phyloP scores from a whole-genome alignment of 2,329 filamentous ascomycete genomes.

The Laburnicola sp. region DNA sequence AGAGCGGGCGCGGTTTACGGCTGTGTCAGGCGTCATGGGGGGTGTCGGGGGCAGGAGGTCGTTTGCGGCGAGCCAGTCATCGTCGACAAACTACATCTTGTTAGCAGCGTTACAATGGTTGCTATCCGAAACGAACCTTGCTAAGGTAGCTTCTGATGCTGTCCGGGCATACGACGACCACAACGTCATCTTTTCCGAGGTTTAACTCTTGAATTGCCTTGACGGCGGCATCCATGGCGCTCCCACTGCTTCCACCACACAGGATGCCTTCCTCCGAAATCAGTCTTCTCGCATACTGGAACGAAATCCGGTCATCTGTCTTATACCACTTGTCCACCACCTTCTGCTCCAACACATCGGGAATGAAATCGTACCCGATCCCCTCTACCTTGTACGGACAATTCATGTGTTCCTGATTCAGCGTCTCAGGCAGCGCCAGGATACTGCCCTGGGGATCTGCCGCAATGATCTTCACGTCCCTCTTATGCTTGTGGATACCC shows the following conservation, averaged over 20 bases:
- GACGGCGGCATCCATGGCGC: conserved; percentile 81
- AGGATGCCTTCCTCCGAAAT: conserved; percentile 94
- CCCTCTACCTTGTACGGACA: conserved; percentile 96
- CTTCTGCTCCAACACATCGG: conserved; percentile 82
- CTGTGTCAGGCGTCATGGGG: conserved; percentile 36
- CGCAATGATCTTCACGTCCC: conserved; percentile 82
- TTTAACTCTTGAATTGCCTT: conserved; percentile 74
- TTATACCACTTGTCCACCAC: conserved; percentile 96
- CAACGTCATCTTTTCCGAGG: conserved; percentile 80
- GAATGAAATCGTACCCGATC: conserved; percentile 98
- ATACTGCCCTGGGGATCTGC: conserved; percentile 93
- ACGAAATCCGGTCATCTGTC: conserved; percentile 90
- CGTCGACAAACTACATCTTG: conserved; percentile 85
- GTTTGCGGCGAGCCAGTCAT: conserved; percentile 98
- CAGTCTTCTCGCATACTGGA: conserved; percentile 82
- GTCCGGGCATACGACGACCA: conserved; percentile 91
- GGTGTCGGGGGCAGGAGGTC: conserved; percentile 74
- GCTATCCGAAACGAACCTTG: conserved; percentile 66
- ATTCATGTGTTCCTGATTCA: conserved; percentile 82
- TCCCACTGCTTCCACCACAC: conserved; percentile 91
- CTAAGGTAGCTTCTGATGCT: conserved; percentile 96
- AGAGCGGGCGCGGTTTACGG: conserved; percentile 43
- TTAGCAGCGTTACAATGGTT: conserved; percentile 22
- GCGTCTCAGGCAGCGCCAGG: conserved; percentile 73
- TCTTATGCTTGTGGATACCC: conserved; percentile 85